Conservation (phyloP, 2,329 filamentous ascomycete genomes). For the Aspergillus sclerotialis region DNA sequence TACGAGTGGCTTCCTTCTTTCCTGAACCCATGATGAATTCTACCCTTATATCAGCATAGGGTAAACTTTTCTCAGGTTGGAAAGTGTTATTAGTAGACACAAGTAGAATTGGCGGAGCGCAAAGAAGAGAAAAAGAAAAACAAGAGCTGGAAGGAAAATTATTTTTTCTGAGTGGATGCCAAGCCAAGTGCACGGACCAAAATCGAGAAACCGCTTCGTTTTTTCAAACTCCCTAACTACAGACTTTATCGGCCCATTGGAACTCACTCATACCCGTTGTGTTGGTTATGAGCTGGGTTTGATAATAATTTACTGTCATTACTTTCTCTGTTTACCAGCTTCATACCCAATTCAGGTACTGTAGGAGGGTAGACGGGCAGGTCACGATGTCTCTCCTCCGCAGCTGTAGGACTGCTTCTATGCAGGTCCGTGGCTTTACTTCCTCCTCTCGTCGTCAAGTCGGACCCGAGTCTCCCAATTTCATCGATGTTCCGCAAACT, state of each 20-base stretch:
- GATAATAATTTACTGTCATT: neutral
- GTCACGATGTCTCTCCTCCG: constrained; percentile 31
- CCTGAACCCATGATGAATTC: constrained; percentile 65
- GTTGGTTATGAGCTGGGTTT: neutral
- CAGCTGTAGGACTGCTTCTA: constrained; percentile 26
- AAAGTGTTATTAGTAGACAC: constrained; percentile 18
- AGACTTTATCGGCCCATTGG: constrained; percentile 1
- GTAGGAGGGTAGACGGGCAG: constrained; percentile 1
- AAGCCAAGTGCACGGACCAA: constrained; percentile 33
- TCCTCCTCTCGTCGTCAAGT: constrained; percentile 29
- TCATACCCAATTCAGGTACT: neutral
- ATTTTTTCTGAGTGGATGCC: constrained; percentile 24
- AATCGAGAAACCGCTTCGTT: constrained; percentile 29
- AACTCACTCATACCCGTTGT: neutral
- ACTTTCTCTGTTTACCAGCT: constrained; percentile 1
- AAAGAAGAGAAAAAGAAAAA: constrained; percentile 22
- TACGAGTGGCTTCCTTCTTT: constrained; percentile 85
- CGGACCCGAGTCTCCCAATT: constrained; percentile 75
- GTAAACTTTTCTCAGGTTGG: constrained; percentile 19
- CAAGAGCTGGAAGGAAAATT: constrained; percentile 18
- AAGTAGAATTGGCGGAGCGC: constrained; percentile 24
- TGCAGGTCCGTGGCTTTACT: constrained; percentile 34
- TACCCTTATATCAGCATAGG: constrained; percentile 11
- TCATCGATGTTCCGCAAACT: constrained; percentile 71
- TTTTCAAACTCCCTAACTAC: no score